Base-by-base conservation (phyloP, 2,329 filamentous ascomycete species). In the Aureobasidium melanogenum region DNA sequence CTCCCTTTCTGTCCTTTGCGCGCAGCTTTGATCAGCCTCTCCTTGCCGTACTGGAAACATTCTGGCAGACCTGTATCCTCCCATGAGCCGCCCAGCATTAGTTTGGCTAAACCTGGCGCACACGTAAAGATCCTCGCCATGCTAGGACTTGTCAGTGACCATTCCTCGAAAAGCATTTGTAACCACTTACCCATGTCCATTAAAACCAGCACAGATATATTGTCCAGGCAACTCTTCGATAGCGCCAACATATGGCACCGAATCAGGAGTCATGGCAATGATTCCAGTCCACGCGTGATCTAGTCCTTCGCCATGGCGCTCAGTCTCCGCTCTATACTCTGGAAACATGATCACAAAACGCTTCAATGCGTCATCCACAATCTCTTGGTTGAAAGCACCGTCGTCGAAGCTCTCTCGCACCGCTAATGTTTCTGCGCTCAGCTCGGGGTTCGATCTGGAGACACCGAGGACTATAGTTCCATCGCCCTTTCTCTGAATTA, bases 121-220 rank as follows among this genome's bases (percentile, higher is more conserved):
- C 76, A 77, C 0, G 74, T 78, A 63, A 78, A 79, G 51, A 80
- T 79, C 22, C 74, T 67, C 43, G 75, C 75, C 75, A 77, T 77
- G 73, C 58, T 60, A 12, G 6, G 3, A 24, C 24, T 38, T 10
- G 28, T 54, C 15, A 54, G 38, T 32, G 14, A 12, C 10, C 19
- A n/a, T 19, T 24, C 15, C 17, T 26, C 24, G 6, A 6, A 7
- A 10, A 26, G 17, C 5, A 32, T n/a, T 26, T 15, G 10, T 17
- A 19, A n/a, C 26, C 38, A 44, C 77, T 57, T 38, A 57, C 54
- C 54, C 77, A 66, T 80, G 77, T 0, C 77, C 78, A 64, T 80
- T 79, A 62, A 80, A 79, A 0, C 78, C 78, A n/a, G 77, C 78
- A 64, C 77, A 79, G 9, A 80, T 71, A 66, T 72, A 81, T 58